Percentiles rank a stretch among this genome's conserved stretches.
Evolutionary conservation across 1,284 basidiomycete species (phyloP).

Genomic region (Puccinia horiana): DNA sequence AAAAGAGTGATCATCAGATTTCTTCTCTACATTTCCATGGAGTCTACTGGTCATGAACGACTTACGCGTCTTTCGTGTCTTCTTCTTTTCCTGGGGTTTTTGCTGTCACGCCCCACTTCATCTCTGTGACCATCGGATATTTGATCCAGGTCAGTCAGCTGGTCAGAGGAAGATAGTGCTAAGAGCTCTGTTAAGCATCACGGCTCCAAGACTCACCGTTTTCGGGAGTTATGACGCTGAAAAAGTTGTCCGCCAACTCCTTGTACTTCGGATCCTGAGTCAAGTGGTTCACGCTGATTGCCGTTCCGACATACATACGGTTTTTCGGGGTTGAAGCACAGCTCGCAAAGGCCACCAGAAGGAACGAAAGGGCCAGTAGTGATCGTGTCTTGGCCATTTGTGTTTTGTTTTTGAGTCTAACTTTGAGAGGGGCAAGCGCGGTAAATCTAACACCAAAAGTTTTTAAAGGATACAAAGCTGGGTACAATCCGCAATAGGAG

Average conservation of each 20-base stretch:
- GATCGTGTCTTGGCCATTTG: conserved; percentile 1
- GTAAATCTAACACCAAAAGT: neutral
- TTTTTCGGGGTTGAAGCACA: neutral
- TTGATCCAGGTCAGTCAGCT: neutral
- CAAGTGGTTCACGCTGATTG: neutral
- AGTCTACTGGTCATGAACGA: neutral
- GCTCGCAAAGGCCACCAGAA: neutral
- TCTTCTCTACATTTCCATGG: neutral
- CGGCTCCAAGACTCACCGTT: conserved; percentile 1
- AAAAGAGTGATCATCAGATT: neutral
- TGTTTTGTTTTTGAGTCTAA: neutral
- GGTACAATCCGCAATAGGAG: neutral
- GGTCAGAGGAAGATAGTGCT: neutral
- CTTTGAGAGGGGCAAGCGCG: neutral
- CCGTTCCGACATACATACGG: conserved; percentile 11
- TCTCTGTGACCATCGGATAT: neutral
- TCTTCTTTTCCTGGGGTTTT: neutral
- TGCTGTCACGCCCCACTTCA: conserved; percentile 17
- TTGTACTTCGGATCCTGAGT: conserved; percentile 7
- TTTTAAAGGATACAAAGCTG: neutral
- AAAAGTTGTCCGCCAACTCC: neutral
- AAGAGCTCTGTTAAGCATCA: neutral
- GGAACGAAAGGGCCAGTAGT: neutral
- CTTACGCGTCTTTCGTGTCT: neutral
- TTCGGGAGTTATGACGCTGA: neutral